Conservation (phyloP, 2,329 filamentous ascomycete genomes). For the Stagonosporopsis chrysanthemi region DNA sequence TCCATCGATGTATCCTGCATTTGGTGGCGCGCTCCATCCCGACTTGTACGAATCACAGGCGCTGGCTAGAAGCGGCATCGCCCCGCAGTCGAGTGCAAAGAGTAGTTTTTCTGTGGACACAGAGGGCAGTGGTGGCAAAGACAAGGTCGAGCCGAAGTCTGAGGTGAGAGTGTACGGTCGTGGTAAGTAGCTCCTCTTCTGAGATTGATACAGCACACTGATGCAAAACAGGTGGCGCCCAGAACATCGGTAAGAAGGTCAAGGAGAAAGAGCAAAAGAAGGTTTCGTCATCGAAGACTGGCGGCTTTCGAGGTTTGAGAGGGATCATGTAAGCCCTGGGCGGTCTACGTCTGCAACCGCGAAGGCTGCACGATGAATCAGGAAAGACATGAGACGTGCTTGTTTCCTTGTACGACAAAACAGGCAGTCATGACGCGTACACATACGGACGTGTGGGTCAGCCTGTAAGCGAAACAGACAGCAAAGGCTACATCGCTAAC, state of each 20-base stretch:
- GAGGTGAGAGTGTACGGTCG: conserved; percentile 62
- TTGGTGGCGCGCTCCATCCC: conserved; percentile 34
- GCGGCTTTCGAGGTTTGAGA: conserved; percentile 51
- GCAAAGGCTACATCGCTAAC: background rate
- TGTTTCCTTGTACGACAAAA: background rate
- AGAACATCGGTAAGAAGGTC: conserved; percentile 63
- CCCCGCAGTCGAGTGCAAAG: conserved; percentile 45
- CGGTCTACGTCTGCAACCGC: background rate
- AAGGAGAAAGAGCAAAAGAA: conserved; percentile 57
- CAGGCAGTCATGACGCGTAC: background rate
- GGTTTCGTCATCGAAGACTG: conserved; percentile 52
- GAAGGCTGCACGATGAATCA: background rate
- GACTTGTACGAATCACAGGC: conserved; percentile 39
- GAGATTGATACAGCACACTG: conserved; percentile 40
- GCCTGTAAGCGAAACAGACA: background rate
- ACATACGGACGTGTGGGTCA: background rate
- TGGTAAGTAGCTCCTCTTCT: conserved; percentile 53
- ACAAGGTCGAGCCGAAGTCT: conserved; percentile 57
- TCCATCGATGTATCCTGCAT: conserved; percentile 33
- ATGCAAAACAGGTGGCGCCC: conserved; percentile 55
- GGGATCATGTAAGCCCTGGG: conserved; percentile 42
- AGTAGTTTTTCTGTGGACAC: conserved; percentile 53
- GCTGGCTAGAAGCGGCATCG: conserved; percentile 1
- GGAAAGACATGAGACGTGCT: background rate
- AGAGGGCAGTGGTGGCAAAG: conserved; percentile 46